A percentile compares a stretch with the other conserved stretches of the same genome.
Evolutionary conservation across 2,329 filamentous ascomycete species (phyloP).

Genomic region (Colletotrichum tropicicola): DNA sequence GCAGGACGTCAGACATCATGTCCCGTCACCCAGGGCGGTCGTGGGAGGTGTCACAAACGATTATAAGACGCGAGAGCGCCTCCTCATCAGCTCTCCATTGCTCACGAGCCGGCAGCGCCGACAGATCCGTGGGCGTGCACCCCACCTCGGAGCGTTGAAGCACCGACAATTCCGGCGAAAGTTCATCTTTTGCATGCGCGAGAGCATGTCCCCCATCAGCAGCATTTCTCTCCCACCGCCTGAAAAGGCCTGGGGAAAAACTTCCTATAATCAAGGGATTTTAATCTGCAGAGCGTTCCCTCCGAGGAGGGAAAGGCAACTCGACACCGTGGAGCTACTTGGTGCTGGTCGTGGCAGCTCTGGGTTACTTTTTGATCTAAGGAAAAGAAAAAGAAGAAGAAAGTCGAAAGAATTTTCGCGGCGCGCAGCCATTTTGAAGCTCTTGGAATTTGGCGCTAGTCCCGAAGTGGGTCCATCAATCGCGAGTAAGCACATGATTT

Average conservation of each 20-base stretch:
- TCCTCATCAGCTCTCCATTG: not conserved
- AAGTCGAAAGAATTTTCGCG: constrained; percentile 42
- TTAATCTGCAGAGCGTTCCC: constrained; percentile 67
- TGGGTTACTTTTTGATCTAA: constrained; percentile 70
- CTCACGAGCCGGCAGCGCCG: not conserved
- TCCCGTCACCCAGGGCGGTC: not conserved
- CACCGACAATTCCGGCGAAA: not conserved
- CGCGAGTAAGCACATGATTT: not conserved
- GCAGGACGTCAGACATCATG: not conserved
- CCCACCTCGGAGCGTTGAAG: no score
- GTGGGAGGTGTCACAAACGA: not conserved
- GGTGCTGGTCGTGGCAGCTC: constrained; percentile 72
- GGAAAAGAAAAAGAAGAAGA: constrained; percentile 56
- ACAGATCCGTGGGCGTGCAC: no score
- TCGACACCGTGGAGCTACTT: constrained; percentile 64
- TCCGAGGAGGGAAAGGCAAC: constrained; percentile 63
- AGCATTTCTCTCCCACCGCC: constrained; percentile 65
- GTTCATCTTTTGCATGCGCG: not conserved
- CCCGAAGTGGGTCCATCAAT: not conserved
- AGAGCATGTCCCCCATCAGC: constrained; percentile 66
- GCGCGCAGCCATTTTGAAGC: constrained; percentile 13
- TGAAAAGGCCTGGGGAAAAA: constrained; percentile 57
- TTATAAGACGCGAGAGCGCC: not conserved
- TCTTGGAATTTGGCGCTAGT: constrained; percentile 33
- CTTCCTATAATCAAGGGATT: constrained; percentile 70